These are phyloP conservation scores for Patellifolia procumbens DNA, from an alignment of 179 eudicot species.

Conservation along the genomic window DNA sequence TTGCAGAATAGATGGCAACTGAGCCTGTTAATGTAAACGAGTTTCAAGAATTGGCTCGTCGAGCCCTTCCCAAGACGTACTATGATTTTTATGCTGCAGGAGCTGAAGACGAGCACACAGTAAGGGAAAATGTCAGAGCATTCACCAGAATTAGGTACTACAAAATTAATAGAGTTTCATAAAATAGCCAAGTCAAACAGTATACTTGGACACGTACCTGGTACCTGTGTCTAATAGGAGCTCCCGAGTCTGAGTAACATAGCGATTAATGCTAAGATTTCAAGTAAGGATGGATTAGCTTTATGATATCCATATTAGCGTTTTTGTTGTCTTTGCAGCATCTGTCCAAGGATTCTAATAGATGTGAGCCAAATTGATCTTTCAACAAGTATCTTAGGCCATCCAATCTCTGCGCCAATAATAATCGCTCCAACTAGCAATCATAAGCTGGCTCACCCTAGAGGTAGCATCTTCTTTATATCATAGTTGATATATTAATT, in stretches of 20 bases:
- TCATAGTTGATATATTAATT: neutral
- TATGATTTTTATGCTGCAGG: constrained; percentile 72
- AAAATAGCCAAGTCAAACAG: no score
- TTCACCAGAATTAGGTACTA: constrained; percentile 41
- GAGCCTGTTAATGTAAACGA: constrained; percentile 63
- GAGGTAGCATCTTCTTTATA: constrained; percentile 39
- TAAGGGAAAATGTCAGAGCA: constrained; percentile 58
- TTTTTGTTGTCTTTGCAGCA: constrained; percentile 38
- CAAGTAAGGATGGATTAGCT: neutral
- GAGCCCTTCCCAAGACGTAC: constrained; percentile 78
- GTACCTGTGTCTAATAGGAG: no score
- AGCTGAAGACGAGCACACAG: constrained; percentile 82
- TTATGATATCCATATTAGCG: neutral
- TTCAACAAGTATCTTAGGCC: constrained; percentile 61
- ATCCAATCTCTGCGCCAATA: constrained; percentile 66
- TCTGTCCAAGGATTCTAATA: constrained; percentile 65
- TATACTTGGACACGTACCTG: no score
- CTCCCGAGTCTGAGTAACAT: neutral
- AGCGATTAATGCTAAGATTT: neutral
- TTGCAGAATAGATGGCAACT: constrained; percentile 47
- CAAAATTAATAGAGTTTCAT: neutral
- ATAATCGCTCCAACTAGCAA: constrained; percentile 76
- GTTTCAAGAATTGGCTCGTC: constrained; percentile 69
- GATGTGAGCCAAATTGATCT: constrained; percentile 65
- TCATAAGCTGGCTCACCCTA: constrained; percentile 74